Evolutionary conservation across 305 asterid species (phyloP), one percentile per base, ranked within the genome.

Genomic region (Rubia peregrina): DNA sequence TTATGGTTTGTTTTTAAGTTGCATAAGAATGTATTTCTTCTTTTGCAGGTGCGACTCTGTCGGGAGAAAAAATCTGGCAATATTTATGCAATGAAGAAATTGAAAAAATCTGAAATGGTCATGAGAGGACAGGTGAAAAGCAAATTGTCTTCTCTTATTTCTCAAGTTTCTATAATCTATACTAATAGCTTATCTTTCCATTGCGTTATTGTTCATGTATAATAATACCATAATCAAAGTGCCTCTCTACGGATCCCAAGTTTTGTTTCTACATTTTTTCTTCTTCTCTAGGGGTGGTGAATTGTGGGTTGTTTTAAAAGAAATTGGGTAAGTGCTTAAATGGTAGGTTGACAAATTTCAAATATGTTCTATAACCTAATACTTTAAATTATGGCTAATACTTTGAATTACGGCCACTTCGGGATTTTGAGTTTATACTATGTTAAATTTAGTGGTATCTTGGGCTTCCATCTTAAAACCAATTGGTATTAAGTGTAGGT

Each of bases 91-190:
- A 93, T 93, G 98, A 93, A 90, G 82, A 93, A 93, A 79, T 79
- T 93, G 83, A 93, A 93, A 86, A 93, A 93, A 82, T 90, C 98
- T 70, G 98, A 93, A 88, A 93, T 93, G 98, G 85, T 93, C 75
- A 84, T 86, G 68, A 85, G 95, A 79, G 98, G 97, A 78, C 98
- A 93, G 98, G 98, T 92, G 73, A 81, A 78, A 17, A 51, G 75
- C 36, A 61, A 59, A 65, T 33, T 44, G 7, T 7, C 53, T 30
- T 63, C 14, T 51, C 44, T 11, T 40, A 11, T 53, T 24, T 63
- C 30, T 67, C 40, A 55, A 40, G 17, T 14, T 17, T 72, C 44
- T 30, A 38, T n/a, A 36, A 21, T 9, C 8, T 64, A 44, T 56
- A 13, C 65, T 9, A 17, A 30, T 12, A 30, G 51, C 51, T 36